Conservation (phyloP, 495 filamentous ascomycete genomes). For the Neurospora africana region DNA sequence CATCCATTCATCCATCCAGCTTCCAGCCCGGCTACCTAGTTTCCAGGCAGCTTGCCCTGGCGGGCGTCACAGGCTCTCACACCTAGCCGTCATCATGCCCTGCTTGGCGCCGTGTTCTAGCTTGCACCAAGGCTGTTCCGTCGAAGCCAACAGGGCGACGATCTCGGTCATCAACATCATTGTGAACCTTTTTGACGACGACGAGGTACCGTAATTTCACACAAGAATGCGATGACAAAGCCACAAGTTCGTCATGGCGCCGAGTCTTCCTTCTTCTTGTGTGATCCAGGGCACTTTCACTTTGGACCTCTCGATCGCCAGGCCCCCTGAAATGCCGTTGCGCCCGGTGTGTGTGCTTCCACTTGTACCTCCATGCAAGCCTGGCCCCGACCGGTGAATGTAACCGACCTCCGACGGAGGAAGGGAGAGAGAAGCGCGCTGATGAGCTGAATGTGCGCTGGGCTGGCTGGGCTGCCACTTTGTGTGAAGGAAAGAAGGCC, state of each 20-base stretch:
- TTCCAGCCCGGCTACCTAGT: background rate
- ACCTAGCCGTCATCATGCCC: background rate
- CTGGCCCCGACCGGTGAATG: background rate
- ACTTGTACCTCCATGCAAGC: background rate
- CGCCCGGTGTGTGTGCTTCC: background rate
- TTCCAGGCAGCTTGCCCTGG: background rate
- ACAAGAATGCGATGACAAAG: background rate
- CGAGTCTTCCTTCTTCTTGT: background rate
- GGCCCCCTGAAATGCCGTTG: background rate
- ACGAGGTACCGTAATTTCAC: background rate
- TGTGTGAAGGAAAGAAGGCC: background rate
- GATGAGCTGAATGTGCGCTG: background rate
- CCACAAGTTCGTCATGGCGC: background rate
- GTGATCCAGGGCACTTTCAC: background rate
- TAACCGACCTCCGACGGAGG: background rate
- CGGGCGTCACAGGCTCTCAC: background rate
- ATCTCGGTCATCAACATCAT: background rate
- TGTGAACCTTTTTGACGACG: background rate
- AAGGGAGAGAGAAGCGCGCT: background rate
- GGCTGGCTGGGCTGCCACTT: background rate
- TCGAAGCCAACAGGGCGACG: background rate
- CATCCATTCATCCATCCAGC: background rate
- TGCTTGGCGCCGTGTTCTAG: background rate
- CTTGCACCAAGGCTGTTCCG: background rate
- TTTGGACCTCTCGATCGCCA: background rate